Evolutionary conservation across 768 basidiomycete species (phyloP), one percentile per base, ranked within the genome.

Genomic region (Aureoboletus auriporus): DNA sequence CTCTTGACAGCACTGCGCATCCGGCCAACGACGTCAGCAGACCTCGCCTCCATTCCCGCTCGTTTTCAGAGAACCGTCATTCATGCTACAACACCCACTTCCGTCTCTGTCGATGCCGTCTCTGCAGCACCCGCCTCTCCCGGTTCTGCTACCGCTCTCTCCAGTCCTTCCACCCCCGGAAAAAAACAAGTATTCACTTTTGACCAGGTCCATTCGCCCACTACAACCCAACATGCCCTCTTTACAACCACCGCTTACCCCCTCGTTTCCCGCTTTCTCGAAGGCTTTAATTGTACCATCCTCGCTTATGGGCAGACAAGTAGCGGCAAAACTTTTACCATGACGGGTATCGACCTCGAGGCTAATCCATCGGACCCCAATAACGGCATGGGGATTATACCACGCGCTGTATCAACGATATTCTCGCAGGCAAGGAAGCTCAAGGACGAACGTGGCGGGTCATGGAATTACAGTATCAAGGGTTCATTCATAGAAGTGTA

Each of bases 401-500:
- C 96, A 41, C 77, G 96, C 55, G 90, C 96, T 6, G 88, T 99
- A 16, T 84, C 86, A 3, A 83, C 81, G 39, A 92, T 98, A 57
- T 99, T 98, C 65, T 70, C 82, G 11, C 74, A 79, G 39, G 86
- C 89, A 38, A 81, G 79, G 60, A 82, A 87, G 64, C 72, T 86
- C 46, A 90, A 82, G 69, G 86, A 83, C 61, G 85, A 84, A 64
- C 83, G 89, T 28, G 82, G 75, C 33, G 75, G 75, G 52, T 71
- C 82, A 36, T 95, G 89, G 91, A 86, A 77, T 50, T 93, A 75
- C 63, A 79, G 67, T 54, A 71, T 93, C 63, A 93, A 90, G 70
- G 89, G 89, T 43, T 93, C 90, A 20, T 99, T 95, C 73, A 84
- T 99, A 55, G 96, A 99, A 76, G 81, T 99, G 45, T 98, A 99